Conservation (phyloP, 2,329 filamentous ascomycete species). For the Zelopaecilomyces penicillatus region DNA sequence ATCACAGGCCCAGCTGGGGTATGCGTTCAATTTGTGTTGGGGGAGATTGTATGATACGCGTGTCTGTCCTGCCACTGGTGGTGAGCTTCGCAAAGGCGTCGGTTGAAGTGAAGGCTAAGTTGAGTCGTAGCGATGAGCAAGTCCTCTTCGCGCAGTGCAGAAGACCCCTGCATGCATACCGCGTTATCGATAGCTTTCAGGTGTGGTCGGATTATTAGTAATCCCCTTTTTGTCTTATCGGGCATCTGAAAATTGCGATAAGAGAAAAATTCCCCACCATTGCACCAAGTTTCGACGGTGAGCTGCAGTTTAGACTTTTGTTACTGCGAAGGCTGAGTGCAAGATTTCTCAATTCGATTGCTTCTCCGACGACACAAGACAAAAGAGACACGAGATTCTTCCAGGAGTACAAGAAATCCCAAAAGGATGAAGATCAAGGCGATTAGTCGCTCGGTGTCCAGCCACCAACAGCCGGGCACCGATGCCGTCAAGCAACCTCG, state of each 20-base stretch:
- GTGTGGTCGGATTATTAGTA: slow-evolving; percentile 20
- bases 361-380: no score
- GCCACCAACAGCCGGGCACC: slow-evolving; percentile 59
- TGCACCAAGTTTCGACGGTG: no score
- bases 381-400: no score
- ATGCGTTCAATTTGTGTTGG: no score
- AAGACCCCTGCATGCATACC: slow-evolving; percentile 4
- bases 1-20: no score
- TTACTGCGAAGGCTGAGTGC: no score
- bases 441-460: slow-evolving; percentile 55
- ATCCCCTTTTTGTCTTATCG: slow-evolving; percentile 21
- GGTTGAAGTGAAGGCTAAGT: slow-evolving; percentile 3
- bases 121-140: neutral
- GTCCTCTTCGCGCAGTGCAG: slow-evolving; percentile 1
- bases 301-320: no score
- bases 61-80: no score
- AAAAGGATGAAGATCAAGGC: slow-evolving; percentile 52
- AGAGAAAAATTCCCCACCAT: slow-evolving; percentile 23
- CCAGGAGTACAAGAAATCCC: neutral
- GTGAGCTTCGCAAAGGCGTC: neutral
- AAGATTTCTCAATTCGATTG: no score
- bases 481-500: slow-evolving; percentile 56
- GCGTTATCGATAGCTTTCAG: slow-evolving; percentile 3
- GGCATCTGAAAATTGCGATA: slow-evolving; percentile 15
- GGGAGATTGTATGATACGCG: no score